Percentiles rank a stretch among this genome's conserved stretches.
These are phyloP conservation scores for Paramecium biaurelia DNA, from an alignment of 73 alveolate genomes.

Conservation along the genomic window DNA sequence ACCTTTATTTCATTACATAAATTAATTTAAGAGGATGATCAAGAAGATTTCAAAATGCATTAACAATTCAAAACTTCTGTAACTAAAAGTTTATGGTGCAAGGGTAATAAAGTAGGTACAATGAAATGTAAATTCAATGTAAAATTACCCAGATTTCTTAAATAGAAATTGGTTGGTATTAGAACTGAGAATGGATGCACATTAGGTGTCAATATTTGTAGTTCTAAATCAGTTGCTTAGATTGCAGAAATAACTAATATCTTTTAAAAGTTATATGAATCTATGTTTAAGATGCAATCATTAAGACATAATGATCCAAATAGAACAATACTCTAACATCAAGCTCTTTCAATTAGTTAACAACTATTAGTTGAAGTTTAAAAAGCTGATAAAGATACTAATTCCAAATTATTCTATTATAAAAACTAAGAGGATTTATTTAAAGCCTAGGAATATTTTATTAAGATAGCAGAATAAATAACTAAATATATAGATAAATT, in stretches of 20 bases:
- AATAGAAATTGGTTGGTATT: neutral
- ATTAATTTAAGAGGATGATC: neutral
- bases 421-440: neutral
- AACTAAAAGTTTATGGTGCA: neutral
- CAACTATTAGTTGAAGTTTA: neutral
- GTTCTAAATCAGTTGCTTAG: neutral
- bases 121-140: neutral
- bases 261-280: neutral
- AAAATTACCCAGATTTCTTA: neutral
- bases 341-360: neutral
- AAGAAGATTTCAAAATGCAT: neutral
- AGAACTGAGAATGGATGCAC: conserved; percentile 29
- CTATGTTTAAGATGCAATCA: neutral
- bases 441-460: neutral
- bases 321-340: neutral
- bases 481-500: neutral
- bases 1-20: neutral
- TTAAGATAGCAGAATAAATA: neutral
- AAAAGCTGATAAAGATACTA: neutral
- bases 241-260: neutral
- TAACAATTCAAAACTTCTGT: neutral
- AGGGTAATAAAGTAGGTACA: neutral
- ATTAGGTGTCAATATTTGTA: neutral
- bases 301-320: neutral
- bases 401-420: neutral